Evolutionary conservation across 2,329 filamentous ascomycete species (phyloP).

Genomic region (Colletotrichum zoysiae): DNA sequence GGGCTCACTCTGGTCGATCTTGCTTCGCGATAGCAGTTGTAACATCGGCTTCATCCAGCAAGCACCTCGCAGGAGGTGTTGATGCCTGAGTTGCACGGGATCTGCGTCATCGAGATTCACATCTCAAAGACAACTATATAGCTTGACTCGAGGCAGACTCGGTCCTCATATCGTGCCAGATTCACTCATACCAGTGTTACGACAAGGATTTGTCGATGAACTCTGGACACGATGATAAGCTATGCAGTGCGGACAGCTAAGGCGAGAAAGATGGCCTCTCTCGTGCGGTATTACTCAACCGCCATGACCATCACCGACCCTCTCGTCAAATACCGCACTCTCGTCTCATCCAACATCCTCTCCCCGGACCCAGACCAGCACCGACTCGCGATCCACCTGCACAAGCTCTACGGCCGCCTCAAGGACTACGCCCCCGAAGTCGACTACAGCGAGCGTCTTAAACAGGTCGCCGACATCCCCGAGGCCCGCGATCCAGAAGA

Average conservation of each 20-base stretch:
- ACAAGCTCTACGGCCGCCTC: constrained; percentile 79
- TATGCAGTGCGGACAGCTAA: constrained; percentile 43
- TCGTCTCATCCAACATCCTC: constrained; percentile 76
- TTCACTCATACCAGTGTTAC: too few species aligned
- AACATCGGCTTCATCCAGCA: neutral
- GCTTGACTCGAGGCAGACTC: neutral
- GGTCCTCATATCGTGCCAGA: neutral
- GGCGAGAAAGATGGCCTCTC: constrained; percentile 4
- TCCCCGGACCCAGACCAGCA: constrained; percentile 79
- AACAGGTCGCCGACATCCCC: constrained; percentile 67
- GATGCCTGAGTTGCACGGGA: neutral
- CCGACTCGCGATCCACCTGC: constrained; percentile 79
- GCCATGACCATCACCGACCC: constrained; percentile 77
- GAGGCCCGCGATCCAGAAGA: constrained; percentile 48
- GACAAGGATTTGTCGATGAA: neutral
- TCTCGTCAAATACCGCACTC: constrained; percentile 79
- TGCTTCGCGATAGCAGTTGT: neutral
- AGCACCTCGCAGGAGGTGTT: neutral
- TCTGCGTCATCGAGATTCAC: neutral
- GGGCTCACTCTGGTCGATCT: neutral
- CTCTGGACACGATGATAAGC: constrained; percentile 17
- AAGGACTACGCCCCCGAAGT: constrained; percentile 82
- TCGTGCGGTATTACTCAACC: constrained; percentile 52
- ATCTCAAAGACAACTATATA: neutral
- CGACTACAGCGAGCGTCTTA: constrained; percentile 76